A percentile compares a stretch with the other conserved stretches of the same genome.
Conservation (phyloP, 441 rosid genomes). For the Populus hybrid region DNA sequence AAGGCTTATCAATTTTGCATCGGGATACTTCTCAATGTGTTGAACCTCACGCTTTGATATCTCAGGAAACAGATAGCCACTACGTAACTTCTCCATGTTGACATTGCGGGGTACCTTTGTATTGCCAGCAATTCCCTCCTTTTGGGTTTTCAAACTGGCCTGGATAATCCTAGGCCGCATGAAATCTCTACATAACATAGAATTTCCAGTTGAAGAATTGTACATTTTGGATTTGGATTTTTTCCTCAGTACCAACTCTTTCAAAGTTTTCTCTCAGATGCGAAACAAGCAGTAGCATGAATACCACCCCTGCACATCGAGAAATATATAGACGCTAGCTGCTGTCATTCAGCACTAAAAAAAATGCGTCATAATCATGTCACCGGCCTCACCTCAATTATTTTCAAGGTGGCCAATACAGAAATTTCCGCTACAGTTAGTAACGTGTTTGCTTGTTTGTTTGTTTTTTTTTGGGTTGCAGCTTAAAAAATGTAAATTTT, state of each 20-base stretch:
- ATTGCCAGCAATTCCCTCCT: constrained; percentile 38
- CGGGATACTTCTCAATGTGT: constrained; percentile 57
- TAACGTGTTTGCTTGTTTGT: no score
- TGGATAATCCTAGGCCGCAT: constrained; percentile 35
- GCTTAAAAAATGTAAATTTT: no score
- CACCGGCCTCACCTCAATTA: background rate
- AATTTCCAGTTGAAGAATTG: constrained; percentile 23
- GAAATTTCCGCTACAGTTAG: background rate
- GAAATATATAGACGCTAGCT: background rate
- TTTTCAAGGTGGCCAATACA: background rate
- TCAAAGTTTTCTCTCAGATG: constrained; percentile 1
- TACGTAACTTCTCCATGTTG: constrained; percentile 67
- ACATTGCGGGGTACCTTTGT: constrained; percentile 63
- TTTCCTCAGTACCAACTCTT: background rate
- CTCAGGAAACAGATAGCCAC: constrained; percentile 80
- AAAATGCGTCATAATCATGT: background rate
- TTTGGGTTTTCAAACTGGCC: constrained; percentile 43
- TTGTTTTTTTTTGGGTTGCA: no score
- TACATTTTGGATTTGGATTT: constrained; percentile 24
- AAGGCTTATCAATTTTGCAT: constrained; percentile 66
- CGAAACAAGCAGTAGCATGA: background rate
- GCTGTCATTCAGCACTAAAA: background rate
- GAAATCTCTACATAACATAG: constrained; percentile 27
- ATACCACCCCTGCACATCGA: background rate
- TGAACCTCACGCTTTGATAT: constrained; percentile 56